Base-by-base conservation (phyloP, 2,329 filamentous ascomycete species). In the Penicillium polonicum region DNA sequence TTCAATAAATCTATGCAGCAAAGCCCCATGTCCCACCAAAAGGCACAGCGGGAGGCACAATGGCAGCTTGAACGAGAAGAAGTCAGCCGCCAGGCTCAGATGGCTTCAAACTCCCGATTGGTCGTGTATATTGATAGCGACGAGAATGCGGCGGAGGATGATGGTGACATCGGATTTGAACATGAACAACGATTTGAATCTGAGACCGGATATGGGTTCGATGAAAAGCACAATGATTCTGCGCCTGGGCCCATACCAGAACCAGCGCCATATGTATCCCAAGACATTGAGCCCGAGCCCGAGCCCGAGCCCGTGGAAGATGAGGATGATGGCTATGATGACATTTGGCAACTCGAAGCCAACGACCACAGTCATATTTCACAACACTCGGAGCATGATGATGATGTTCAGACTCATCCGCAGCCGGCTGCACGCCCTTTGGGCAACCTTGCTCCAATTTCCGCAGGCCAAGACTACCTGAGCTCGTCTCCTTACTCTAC, bases 291-390 rank as follows among this genome's bases (percentile, higher is more conserved):
- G 4, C 50, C 52, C 31, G 59, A 67, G 25, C 36, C 52, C 25
- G 59, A 67, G 23, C 36, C 52, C 25, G 61, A 59, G 23, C 55
- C 61, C 8, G 4, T 21, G n/a, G 36, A 38, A 12, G 65, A 67
- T 12, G 70, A 71, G 13, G 69, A 72, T 17, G 75, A 74, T 39
- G 76, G 71, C 15, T 75, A 74, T 55, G 75, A 74, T 50, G 78
- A 81, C 52, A 80, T 80, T 29, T 81, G 79, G 79, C 77, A 80
- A 60, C 73, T 76, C 61, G 75, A 78, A 62, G 74, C 76, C 41
- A 67, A 69, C n/a, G 72, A 77, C 48, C 68, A 73, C 42, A 74
- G 70, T 42, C 65, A 70, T 21, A 61, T 68, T 12, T 71, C 70
- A 13, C 65, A 71, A 53, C 65, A 61, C 31, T 67, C 65, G n/a